These are phyloP conservation scores for Neurospora hispaniola DNA, from an alignment of 495 filamentous ascomycete genomes.

Conservation along the genomic window DNA sequence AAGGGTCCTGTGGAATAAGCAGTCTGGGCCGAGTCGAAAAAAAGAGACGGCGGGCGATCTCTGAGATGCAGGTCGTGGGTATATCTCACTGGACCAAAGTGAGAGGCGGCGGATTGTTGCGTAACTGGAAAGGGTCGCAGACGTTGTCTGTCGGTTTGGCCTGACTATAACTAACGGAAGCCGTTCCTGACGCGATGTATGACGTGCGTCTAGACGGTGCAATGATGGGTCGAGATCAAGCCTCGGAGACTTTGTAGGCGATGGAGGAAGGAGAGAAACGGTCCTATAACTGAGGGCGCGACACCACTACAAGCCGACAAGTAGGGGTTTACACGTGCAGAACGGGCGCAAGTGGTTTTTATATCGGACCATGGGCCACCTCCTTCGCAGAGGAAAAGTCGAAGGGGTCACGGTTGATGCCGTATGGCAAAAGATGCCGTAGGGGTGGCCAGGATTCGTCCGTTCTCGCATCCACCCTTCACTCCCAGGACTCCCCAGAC, in stretches of 20 bases:
- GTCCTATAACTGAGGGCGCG: background rate
- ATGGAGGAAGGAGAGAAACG: background rate
- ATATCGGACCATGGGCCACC: background rate
- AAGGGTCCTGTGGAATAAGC: background rate
- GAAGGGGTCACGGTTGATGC: background rate
- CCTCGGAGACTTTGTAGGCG: background rate
- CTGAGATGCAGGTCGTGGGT: background rate
- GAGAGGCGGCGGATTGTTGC: background rate
- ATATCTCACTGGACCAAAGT: background rate
- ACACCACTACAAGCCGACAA: background rate
- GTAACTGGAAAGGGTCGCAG: background rate
- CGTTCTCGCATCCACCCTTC: background rate
- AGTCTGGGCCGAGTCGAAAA: background rate
- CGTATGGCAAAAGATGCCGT: background rate
- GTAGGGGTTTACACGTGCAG: background rate
- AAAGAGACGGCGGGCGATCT: constrained; percentile 1
- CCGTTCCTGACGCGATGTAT: background rate
- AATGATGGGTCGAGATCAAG: background rate
- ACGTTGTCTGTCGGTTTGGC: background rate
- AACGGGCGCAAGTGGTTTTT: background rate
- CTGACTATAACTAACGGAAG: background rate
- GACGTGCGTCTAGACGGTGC: background rate
- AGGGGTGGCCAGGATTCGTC: background rate
- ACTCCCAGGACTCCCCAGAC: background rate
- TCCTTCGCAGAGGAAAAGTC: background rate